A percentile compares a stretch with the other conserved stretches of the same genome.
Conservation (phyloP, 2,329 filamentous ascomycete genomes). For the Botrytis fragariae region DNA sequence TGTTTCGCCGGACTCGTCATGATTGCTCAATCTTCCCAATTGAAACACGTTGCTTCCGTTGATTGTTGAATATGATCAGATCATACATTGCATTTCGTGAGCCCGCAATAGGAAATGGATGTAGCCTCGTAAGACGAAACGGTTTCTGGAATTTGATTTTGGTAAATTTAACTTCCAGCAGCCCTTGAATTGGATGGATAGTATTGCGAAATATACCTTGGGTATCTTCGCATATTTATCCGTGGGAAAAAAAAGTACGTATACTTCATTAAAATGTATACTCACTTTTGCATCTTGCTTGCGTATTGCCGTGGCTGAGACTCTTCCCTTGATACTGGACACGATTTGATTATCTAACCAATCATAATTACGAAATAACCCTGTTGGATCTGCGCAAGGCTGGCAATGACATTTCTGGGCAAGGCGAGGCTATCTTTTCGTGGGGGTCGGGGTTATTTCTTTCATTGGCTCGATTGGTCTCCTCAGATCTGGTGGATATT, state of each 20-base stretch:
- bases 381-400: slow-evolving; percentile 10
- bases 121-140: neutral
- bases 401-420: slow-evolving; percentile 9
- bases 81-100: slow-evolving; percentile 24
- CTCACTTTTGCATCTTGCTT: neutral
- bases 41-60: slow-evolving; percentile 1
- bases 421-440: neutral
- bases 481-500: neutral
- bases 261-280: neutral
- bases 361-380: neutral
- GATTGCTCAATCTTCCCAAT: neutral
- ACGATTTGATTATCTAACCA: slow-evolving; percentile 14
- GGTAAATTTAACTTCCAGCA: neutral
- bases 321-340: slow-evolving; percentile 14
- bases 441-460: neutral
- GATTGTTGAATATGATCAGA: slow-evolving; percentile 24
- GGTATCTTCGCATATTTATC: slow-evolving; percentile 2
- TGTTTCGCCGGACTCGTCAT: slow-evolving; percentile 41
- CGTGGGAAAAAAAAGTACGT: neutral
- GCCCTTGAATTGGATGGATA: neutral
- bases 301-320: slow-evolving; percentile 15
- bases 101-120: neutral
- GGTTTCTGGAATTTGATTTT: neutral
- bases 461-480: neutral
- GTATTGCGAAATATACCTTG: neutral